Conservation (phyloP, 1,284 basidiomycete species). For the Erythrobasidium hasegawianum region DNA sequence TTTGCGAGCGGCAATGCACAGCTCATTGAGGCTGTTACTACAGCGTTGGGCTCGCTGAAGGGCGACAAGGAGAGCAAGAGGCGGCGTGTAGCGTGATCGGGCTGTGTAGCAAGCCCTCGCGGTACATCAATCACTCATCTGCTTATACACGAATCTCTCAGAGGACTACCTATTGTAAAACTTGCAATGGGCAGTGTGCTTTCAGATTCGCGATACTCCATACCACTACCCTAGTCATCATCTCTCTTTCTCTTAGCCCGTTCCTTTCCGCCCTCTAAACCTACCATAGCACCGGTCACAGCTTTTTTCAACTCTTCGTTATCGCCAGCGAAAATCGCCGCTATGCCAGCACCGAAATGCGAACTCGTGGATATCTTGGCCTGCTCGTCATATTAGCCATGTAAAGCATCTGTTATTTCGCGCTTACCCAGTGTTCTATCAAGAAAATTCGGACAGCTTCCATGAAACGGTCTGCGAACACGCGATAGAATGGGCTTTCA, state of each 20-base stretch:
- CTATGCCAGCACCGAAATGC: not conserved
- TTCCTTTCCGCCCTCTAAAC: not conserved
- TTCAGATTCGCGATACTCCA: too few relatives aligned
- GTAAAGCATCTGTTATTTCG: not conserved
- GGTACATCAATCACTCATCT: too few relatives aligned
- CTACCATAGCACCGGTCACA: not conserved
- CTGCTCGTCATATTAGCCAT: not conserved
- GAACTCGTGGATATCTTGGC: not conserved
- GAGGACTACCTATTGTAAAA: too few relatives aligned
- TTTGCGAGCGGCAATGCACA: not conserved
- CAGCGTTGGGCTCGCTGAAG: not conserved
- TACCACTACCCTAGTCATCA: too few relatives aligned
- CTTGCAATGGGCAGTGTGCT: too few relatives aligned
- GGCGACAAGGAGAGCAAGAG: not conserved
- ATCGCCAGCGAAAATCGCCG: not conserved
- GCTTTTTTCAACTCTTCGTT: not conserved
- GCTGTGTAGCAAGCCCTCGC: too few relatives aligned
- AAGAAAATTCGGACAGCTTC: not conserved
- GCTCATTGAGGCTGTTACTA: constrained; percentile 1
- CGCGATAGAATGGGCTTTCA: not conserved
- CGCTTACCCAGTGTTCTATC: not conserved
- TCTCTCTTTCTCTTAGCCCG: not conserved
- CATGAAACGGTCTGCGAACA: not conserved
- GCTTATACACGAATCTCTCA: too few relatives aligned
- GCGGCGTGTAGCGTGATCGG: not conserved